Percentiles rank a stretch among this genome's conserved stretches.
Conservation (phyloP, 768 basidiomycete genomes). For the Tricholoma terreum region DNA sequence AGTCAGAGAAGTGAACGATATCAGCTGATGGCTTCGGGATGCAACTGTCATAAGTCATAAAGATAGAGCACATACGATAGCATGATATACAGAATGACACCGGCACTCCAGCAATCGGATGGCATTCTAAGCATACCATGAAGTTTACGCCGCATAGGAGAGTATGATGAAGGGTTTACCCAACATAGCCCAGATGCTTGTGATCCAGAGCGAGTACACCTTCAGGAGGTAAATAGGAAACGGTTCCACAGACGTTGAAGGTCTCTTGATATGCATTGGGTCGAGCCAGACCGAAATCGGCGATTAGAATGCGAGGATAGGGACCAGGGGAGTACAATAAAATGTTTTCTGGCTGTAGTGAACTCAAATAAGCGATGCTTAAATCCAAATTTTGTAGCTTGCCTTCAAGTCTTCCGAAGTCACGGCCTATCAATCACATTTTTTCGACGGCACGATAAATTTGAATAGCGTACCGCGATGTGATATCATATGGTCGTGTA, state of each 20-base stretch:
- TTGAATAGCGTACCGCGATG: conserved; percentile 57
- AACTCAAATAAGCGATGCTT: neutral
- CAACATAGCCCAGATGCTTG: conserved; percentile 65
- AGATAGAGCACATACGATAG: conserved; percentile 54
- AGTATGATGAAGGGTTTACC: conserved; percentile 27
- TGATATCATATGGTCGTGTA: conserved; percentile 70
- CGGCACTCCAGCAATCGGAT: conserved; percentile 89
- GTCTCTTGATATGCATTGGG: conserved; percentile 79
- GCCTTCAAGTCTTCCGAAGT: conserved; percentile 21
- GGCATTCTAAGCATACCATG: conserved; percentile 56
- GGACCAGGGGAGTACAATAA: conserved; percentile 75
- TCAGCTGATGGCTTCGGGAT: neutral
- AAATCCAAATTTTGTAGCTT: neutral
- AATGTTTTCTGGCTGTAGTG: conserved; percentile 75
- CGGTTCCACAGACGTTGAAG: conserved; percentile 83
- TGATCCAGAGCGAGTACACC: conserved; percentile 77
- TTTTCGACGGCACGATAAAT: neutral
- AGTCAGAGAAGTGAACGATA: neutral
- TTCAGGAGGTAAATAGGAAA: conserved; percentile 83
- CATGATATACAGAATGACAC: conserved; percentile 81
- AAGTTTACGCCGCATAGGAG: neutral
- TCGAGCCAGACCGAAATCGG: conserved; percentile 84
- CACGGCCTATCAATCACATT: neutral
- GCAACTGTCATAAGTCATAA: neutral
- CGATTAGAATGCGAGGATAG: conserved; percentile 81